Evolutionary conservation across 2,329 filamentous ascomycete genomes (phyloP).

Genomic region (Simplicillium aogashimaense): DNA sequence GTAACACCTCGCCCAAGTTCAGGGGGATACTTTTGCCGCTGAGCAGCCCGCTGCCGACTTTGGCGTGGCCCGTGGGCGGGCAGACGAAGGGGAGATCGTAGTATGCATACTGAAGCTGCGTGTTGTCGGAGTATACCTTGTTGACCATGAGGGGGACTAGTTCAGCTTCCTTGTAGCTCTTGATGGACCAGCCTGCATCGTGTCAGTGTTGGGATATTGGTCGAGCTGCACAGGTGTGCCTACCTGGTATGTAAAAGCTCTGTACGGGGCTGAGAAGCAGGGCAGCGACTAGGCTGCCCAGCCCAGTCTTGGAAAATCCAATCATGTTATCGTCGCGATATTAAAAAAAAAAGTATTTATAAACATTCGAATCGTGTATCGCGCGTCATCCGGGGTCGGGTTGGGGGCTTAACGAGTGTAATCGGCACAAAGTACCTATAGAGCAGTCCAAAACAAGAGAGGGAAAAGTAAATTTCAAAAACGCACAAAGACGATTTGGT

Average conservation of each 20-base stretch:
- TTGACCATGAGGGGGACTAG: conserved; percentile 80
- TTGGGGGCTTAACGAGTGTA: conserved; percentile 8
- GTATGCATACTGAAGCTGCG: conserved; percentile 85
- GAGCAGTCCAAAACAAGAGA: conserved; percentile 6
- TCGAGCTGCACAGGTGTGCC: conserved; percentile 12
- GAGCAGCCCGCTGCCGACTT: conserved; percentile 56
- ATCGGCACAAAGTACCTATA: conserved; percentile 4
- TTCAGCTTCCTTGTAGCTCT: conserved; percentile 67
- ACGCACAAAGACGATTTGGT: too few species aligned
- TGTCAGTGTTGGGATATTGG: background rate
- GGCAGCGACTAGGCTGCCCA: conserved; percentile 31
- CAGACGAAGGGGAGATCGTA: conserved; percentile 83
- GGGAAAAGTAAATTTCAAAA: conserved; percentile 7
- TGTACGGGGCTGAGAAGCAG: conserved; percentile 26
- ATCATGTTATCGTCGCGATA: conserved; percentile 8
- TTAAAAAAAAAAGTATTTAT: background rate
- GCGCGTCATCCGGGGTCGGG: conserved; percentile 2
- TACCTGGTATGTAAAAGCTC: conserved; percentile 84
- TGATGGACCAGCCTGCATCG: conserved; percentile 63
- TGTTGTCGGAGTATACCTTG: conserved; percentile 84
- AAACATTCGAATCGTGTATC: conserved; percentile 3
- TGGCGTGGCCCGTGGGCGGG: conserved; percentile 59
- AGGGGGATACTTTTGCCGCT: conserved; percentile 71
- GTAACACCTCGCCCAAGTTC: conserved; percentile 79
- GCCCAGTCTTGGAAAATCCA: conserved; percentile 25